phyloP scores from a whole-genome alignment of 75 land plant species.

The Selaginella moellendorffii region DNA sequence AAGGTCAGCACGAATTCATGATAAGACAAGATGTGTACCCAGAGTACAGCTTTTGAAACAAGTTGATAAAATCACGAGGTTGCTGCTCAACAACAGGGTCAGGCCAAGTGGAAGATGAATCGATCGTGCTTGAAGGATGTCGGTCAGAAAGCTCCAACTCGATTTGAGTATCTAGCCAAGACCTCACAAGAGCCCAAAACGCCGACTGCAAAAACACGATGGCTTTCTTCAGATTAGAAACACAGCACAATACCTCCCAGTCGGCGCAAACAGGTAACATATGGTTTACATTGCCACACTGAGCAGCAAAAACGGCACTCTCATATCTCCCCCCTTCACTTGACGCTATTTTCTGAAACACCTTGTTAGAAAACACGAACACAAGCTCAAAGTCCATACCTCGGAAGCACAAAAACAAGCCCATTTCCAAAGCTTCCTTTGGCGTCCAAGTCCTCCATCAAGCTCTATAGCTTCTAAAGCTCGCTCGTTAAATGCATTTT shows the following conservation, averaged over 20 bases:
- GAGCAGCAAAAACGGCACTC: slow-evolving; percentile 80
- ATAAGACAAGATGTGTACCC: slow-evolving; percentile 20
- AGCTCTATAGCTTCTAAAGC: slow-evolving; percentile 80
- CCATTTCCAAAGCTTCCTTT: slow-evolving; percentile 90
- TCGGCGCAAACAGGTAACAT: slow-evolving; percentile 75
- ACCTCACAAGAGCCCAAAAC: slow-evolving; percentile 92
- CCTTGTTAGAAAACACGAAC: slow-evolving; percentile 4
- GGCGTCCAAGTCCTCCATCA: slow-evolving; percentile 78
- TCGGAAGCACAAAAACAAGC: slow-evolving; percentile 92
- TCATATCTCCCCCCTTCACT: slow-evolving; percentile 72
- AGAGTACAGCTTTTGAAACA: slow-evolving; percentile 95
- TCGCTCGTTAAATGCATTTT: slow-evolving; percentile 52
- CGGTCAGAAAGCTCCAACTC: slow-evolving; percentile 47
- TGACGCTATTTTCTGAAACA: slow-evolving; percentile 60
- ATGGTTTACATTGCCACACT: slow-evolving; percentile 74
- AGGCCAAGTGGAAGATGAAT: slow-evolving; percentile 42
- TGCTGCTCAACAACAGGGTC: slow-evolving; percentile 85
- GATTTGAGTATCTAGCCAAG: slow-evolving; percentile 83
- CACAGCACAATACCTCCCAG: slow-evolving; percentile 99
- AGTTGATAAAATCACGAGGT: slow-evolving; percentile 55
- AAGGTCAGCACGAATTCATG: neutral
- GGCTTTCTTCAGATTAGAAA: too few species aligned
- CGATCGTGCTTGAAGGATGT: slow-evolving; percentile 22
- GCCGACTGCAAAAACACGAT: slow-evolving; percentile 44
- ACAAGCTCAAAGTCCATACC: slow-evolving; percentile 23